Base-by-base conservation (phyloP, 164 flowering plant genomes). In the Macadamia tetraphylla region DNA sequence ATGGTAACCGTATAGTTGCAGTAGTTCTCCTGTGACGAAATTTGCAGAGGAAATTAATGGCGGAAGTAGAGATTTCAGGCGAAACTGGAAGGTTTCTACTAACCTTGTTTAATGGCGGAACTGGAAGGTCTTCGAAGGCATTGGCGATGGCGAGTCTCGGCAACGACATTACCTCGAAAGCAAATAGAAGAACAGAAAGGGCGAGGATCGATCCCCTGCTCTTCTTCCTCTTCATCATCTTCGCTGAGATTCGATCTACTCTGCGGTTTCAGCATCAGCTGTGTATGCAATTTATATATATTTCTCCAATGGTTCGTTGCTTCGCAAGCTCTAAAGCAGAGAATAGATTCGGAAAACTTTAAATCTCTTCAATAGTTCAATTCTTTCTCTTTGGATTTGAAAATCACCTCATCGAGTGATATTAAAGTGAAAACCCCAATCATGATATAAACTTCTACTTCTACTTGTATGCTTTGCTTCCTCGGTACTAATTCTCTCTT, bases 1-100 rank as follows among this genome's bases (percentile, higher is more conserved):
- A 88, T 67, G 14, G 82, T 75, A 0, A 88, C 63, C 0, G 75
- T 69, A 71, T 86, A 88, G 30, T 70, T 83, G 70, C 92, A 88
- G 40, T 2, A 35, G 29, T 74, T 81, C 44, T 31, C 62, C 89
- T 84, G 80, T 69, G 69, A 55, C 12, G 4, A 31, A 40, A 12
- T 12, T 29, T 29, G 6, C 31, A n/a, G 9, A 29, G 6, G 6
- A n/a, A 3, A 23, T 58, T 23, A 18, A 58, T n/a, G 56, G 51
- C 23, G 23, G 23, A 23, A 23, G 23, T 23, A 23, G 23, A 23
- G 23, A 23, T 23, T 23, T 23, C 23, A 23, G 23, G 23, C 23
- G 23, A 23, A 23, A 23, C 23, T 12, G 57, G 14, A 10, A 30
- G 30, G 12, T n/a, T 23, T 23, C 23, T 6, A 58, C 4, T 23